Conservation (phyloP, 1,284 basidiomycete genomes). For the Tilletiopsis washingtonensis region DNA sequence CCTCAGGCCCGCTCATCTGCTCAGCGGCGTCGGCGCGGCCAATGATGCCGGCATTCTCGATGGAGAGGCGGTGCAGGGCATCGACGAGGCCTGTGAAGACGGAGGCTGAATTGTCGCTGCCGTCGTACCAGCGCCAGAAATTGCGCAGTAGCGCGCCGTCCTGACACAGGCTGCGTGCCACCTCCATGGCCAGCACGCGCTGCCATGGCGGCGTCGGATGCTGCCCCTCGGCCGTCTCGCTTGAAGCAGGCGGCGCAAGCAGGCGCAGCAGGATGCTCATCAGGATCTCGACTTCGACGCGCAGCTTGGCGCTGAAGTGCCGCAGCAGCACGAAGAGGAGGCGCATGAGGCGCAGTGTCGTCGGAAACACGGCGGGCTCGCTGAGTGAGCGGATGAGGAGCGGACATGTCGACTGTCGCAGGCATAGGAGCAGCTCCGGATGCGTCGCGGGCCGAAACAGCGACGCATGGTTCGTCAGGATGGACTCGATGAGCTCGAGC, state of each 20-base stretch:
- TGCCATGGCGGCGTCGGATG: slow-evolving; percentile 29
- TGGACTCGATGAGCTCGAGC: slow-evolving; percentile 90
- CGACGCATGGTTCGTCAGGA: slow-evolving; percentile 84
- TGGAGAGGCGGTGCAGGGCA: slow-evolving; percentile 14
- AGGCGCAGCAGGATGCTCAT: slow-evolving; percentile 36
- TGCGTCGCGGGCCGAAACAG: slow-evolving; percentile 60
- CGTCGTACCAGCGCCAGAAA: slow-evolving; percentile 40
- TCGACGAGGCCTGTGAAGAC: slow-evolving; percentile 35
- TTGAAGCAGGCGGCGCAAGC: slow-evolving; percentile 11
- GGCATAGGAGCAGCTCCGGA: slow-evolving; percentile 69
- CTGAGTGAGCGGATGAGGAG: slow-evolving; percentile 66
- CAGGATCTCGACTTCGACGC: slow-evolving; percentile 44
- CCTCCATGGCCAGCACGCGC: slow-evolving; percentile 39
- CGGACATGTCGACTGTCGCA: slow-evolving; percentile 81
- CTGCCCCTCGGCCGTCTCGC: not conserved
- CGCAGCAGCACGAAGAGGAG: slow-evolving; percentile 88
- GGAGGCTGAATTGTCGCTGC: slow-evolving; percentile 9
- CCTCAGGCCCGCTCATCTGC: slow-evolving; percentile 12
- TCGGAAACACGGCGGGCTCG: slow-evolving; percentile 73
- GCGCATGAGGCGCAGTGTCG: slow-evolving; percentile 80
- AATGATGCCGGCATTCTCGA: slow-evolving; percentile 9
- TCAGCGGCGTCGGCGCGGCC: slow-evolving; percentile 9
- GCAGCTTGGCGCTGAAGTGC: slow-evolving; percentile 69
- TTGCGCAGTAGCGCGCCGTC: slow-evolving; percentile 35
- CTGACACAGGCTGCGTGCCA: slow-evolving; percentile 32